phyloP scores from a whole-genome alignment of 306 rosid species.

The Urtica urens region DNA sequence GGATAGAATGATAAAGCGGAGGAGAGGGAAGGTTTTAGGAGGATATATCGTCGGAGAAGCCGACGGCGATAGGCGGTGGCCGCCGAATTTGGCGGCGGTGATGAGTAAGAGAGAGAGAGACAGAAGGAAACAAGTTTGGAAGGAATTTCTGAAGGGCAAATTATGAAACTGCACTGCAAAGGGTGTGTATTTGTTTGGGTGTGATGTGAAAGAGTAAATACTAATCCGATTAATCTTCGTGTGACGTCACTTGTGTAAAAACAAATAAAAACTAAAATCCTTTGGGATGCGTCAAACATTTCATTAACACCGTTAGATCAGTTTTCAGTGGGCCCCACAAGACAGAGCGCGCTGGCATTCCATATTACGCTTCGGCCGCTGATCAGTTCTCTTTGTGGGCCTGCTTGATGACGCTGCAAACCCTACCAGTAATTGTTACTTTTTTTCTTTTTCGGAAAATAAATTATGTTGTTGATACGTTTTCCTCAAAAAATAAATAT shows the following conservation, averaged over 20 bases:
- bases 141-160: constrained; percentile 19
- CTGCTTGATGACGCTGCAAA: too few relatives aligned
- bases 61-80: constrained; percentile 29
- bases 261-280: too few relatives aligned
- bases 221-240: too few relatives aligned
- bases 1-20: constrained; percentile 27
- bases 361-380: too few relatives aligned
- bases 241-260: too few relatives aligned
- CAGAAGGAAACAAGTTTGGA: neutral
- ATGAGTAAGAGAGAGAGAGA: neutral
- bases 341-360: too few relatives aligned
- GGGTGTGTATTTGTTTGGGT: constrained; percentile 1
- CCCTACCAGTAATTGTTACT: too few relatives aligned
- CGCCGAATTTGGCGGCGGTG: constrained; percentile 35
- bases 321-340: neutral
- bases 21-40: constrained; percentile 81
- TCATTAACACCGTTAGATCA: neutral
- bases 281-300: neutral
- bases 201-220: too few relatives aligned
- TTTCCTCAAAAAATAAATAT: too few relatives aligned
- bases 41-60: constrained; percentile 34
- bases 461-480: too few relatives aligned
- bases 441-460: too few relatives aligned
- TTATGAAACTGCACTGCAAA: constrained; percentile 22
- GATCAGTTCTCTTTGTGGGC: too few relatives aligned